Percentiles rank a stretch among this genome's conserved stretches.
These are phyloP conservation scores for Ceratocystiopsis brevicomis DNA, from an alignment of 2,329 filamentous ascomycete genomes.

Conservation along the genomic window DNA sequence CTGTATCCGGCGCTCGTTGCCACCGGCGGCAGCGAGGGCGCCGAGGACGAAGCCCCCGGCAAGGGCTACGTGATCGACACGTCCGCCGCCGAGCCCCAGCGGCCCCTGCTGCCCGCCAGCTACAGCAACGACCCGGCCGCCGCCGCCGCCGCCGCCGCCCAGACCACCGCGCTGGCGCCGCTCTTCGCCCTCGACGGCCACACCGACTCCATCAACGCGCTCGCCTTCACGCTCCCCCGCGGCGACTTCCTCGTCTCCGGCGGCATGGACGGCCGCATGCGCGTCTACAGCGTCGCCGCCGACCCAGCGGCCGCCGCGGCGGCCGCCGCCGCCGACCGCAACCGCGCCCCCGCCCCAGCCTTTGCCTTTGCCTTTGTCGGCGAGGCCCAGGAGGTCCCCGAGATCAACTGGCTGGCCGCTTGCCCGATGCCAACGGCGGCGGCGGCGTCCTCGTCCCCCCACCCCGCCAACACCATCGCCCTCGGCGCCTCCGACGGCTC, in stretches of 20 bases:
- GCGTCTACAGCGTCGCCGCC: constrained; percentile 43
- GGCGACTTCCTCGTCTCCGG: constrained; percentile 77
- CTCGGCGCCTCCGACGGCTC: constrained; percentile 79
- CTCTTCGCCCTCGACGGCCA: constrained; percentile 73
- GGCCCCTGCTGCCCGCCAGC: constrained; percentile 56
- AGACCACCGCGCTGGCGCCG: constrained; percentile 39
- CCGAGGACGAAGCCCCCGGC: constrained; percentile 43
- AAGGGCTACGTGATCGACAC: constrained; percentile 74
- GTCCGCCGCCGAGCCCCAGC: constrained; percentile 33
- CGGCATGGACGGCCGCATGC: constrained; percentile 69
- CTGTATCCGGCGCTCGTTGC: constrained; percentile 57
- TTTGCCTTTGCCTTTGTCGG: constrained; percentile 47
- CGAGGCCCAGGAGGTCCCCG: constrained; percentile 75
- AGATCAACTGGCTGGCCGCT: constrained; percentile 70
- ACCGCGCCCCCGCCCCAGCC: constrained; percentile 19
- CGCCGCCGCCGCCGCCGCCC: constrained; percentile 25
- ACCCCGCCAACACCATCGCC: constrained; percentile 59
- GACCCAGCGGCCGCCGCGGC: constrained; percentile 17
- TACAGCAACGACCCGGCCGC: constrained; percentile 48
- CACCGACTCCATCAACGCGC: constrained; percentile 73
- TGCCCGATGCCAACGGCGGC: too few relatives aligned
- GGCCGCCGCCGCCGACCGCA: too few relatives aligned
- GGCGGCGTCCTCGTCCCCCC: constrained; percentile 46
- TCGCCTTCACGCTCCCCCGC: constrained; percentile 64
- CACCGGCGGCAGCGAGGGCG: constrained; percentile 58